Evolutionary conservation across 768 basidiomycete genomes (phyloP).

Genomic region (Cyclocybe aegerita): DNA sequence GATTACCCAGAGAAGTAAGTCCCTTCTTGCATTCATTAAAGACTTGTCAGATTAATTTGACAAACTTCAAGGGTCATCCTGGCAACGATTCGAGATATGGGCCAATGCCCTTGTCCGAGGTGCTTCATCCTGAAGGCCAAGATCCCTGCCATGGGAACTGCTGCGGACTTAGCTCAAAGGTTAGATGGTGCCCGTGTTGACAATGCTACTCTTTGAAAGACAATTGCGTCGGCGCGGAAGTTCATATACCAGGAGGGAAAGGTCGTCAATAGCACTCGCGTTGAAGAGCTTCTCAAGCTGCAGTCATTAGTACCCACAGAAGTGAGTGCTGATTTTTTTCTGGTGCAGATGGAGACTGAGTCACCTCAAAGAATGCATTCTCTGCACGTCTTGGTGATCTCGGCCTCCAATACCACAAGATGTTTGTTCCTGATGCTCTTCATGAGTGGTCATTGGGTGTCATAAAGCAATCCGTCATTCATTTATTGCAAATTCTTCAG

Average conservation of each 20-base stretch:
- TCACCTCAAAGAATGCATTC: conserved; percentile 42
- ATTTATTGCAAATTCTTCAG: conserved; percentile 31
- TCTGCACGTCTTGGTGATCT: conserved; percentile 11
- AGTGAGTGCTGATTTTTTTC: conserved; percentile 23
- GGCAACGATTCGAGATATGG: background rate
- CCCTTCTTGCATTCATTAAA: background rate
- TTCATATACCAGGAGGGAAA: too few relatives aligned
- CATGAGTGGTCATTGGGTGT: conserved; percentile 41
- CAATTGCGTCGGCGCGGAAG: too few relatives aligned
- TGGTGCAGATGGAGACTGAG: too few relatives aligned
- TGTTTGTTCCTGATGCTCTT: conserved; percentile 34
- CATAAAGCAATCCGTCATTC: conserved; percentile 35
- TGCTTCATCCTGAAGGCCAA: conserved; percentile 21
- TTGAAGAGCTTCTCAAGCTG: background rate
- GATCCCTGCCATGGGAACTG: conserved; percentile 26
- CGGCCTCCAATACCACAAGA: conserved; percentile 25
- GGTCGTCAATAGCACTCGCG: too few relatives aligned
- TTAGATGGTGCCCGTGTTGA: conserved; percentile 12
- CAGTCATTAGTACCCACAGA: conserved; percentile 13
- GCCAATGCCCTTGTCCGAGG: conserved; percentile 26
- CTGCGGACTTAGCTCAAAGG: conserved; percentile 10
- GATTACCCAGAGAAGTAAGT: conserved; percentile 37
- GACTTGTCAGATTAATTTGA: too few relatives aligned
- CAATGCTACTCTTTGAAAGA: background rate
- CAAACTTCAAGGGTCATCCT: background rate